Conservation (phyloP, 176 grass and related monocot genomes). For the bread wheat (Triticum aestivum) region IWGSC_CS_RefSeq_v2.1 NC_057812.1:124695550-124696049, state of each 20-base stretch:
- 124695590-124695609: slow-evolving; percentile 96
- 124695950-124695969: slow-evolving; percentile 82
- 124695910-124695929: slow-evolving; percentile 42
- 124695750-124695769: slow-evolving; percentile 39
- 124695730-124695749: slow-evolving; percentile 53
- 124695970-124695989: slow-evolving; percentile 98
- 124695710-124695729: slow-evolving; percentile 60
- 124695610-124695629: slow-evolving; percentile 95
- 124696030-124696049: slow-evolving; percentile 96
- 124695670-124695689: slow-evolving; percentile 56
- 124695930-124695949: slow-evolving; percentile 82
- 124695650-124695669: slow-evolving; percentile 79
- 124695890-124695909: slow-evolving; percentile 69
- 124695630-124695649: slow-evolving; percentile 81
- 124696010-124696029: slow-evolving; percentile 97
- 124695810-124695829: no score
- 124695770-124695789: neutral
- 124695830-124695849: neutral
- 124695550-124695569: slow-evolving; percentile 33
- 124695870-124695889: slow-evolving; percentile 34
- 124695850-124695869: neutral
- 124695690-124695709: slow-evolving; percentile 22
- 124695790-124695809: neutral
- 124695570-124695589: slow-evolving; percentile 64
- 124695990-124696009: slow-evolving; percentile 80